Evolutionary conservation across 1,139 yeast species (phyloP).

Genomic region (Spencermartinsiella ligniputridi): DNA sequence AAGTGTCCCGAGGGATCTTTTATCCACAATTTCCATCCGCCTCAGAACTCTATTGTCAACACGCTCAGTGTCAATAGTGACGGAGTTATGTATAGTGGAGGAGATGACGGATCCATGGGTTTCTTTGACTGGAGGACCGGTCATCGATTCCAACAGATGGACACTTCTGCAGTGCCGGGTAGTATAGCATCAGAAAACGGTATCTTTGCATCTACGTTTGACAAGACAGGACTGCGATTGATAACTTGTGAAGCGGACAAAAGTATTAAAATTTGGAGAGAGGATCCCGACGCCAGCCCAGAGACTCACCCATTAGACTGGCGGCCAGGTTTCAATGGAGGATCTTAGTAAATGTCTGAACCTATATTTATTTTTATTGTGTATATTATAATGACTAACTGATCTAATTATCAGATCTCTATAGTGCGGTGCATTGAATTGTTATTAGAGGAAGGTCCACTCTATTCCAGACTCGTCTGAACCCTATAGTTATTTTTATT

Average conservation of each 20-base stretch:
- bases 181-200: constrained; percentile 63
- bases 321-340: background rate
- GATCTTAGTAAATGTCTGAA: background rate
- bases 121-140: constrained; percentile 80
- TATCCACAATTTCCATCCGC: constrained; percentile 49
- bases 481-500: too few relatives aligned
- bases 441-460: too few relatives aligned
- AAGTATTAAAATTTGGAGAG: constrained; percentile 79
- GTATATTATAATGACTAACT: too few relatives aligned
- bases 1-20: constrained; percentile 71
- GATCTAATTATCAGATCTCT: background rate
- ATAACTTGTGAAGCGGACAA: constrained; percentile 90
- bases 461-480: too few relatives aligned
- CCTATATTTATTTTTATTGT: too few relatives aligned
- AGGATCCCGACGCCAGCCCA: constrained; percentile 44
- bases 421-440: too few relatives aligned
- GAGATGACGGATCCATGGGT: constrained; percentile 73
- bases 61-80: constrained; percentile 63
- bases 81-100: constrained; percentile 73
- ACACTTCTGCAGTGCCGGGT: constrained; percentile 62
- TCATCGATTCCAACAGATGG: constrained; percentile 49
- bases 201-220: constrained; percentile 69
- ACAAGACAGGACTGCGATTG: constrained; percentile 71
- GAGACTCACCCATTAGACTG: constrained; percentile 38
- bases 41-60: constrained; percentile 56